Conservation (phyloP, 1,284 basidiomycete genomes). For the Anthracocystis setariae region DNA sequence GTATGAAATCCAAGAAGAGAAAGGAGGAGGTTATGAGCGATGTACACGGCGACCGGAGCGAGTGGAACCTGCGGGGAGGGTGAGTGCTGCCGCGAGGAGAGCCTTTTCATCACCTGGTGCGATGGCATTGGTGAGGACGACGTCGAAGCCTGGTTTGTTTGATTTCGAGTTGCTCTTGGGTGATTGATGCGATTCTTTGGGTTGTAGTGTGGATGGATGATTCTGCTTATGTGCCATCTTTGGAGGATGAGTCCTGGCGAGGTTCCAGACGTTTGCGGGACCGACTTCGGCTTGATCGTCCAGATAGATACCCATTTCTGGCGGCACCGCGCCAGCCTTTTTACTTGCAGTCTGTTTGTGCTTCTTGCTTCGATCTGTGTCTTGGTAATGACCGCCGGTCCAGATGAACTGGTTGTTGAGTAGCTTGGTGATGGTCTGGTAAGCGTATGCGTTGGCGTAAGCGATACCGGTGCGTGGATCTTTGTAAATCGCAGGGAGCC, state of each 20-base stretch:
- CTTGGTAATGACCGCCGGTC: constrained; percentile 35
- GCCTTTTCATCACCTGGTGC: constrained; percentile 54
- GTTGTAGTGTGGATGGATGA: too few species aligned
- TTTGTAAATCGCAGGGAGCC: constrained; percentile 72
- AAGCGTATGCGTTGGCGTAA: constrained; percentile 78
- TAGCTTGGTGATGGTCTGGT: constrained; percentile 73
- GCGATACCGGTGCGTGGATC: constrained; percentile 82
- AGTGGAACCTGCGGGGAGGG: constrained; percentile 42
- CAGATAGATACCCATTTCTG: constrained; percentile 45
- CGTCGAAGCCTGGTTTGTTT: constrained; percentile 39
- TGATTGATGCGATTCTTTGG: not conserved
- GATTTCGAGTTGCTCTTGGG: too few species aligned
- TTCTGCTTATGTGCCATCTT: too few species aligned
- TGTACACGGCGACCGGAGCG: constrained; percentile 38
- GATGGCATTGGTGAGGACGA: constrained; percentile 34
- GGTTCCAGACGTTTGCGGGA: constrained; percentile 25
- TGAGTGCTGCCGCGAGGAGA: constrained; percentile 39
- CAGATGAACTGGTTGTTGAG: constrained; percentile 71
- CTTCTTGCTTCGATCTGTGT: not conserved
- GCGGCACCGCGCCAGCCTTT: constrained; percentile 21
- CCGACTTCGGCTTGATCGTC: constrained; percentile 38
- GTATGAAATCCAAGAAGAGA: too few species aligned
- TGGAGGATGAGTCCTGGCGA: not conserved
- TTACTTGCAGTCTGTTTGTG: constrained; percentile 4
- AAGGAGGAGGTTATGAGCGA: constrained; percentile 7